These are phyloP conservation scores for Geotrichum candidum DNA, from an alignment of 1,139 yeast genomes.

Conservation along the genomic window DNA sequence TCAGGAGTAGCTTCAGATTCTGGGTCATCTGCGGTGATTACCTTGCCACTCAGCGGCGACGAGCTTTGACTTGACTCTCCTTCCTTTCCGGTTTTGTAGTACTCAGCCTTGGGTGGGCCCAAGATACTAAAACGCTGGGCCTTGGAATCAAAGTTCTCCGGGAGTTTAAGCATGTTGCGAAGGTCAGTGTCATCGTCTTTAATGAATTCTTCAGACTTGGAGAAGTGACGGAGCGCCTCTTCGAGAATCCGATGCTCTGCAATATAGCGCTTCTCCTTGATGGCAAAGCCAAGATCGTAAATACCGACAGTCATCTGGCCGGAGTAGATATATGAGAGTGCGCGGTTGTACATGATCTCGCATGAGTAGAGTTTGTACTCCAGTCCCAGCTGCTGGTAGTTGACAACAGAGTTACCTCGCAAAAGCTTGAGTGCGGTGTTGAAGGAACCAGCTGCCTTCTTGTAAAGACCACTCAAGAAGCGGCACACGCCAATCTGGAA, in stretches of 20 bases:
- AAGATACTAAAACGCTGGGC: slow-evolving; percentile 10
- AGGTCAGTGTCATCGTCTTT: background rate
- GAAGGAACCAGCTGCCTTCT: slow-evolving; percentile 21
- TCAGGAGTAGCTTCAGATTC: background rate
- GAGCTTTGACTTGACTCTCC: background rate
- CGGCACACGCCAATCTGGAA: slow-evolving; percentile 24
- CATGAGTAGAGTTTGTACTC: slow-evolving; percentile 23
- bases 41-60: background rate
- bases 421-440: slow-evolving; percentile 22
- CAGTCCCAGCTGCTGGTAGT: slow-evolving; percentile 25
- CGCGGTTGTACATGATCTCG: slow-evolving; percentile 24
- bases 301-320: slow-evolving; percentile 20
- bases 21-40: background rate
- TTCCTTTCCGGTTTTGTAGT: background rate
- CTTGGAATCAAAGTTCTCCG: slow-evolving; percentile 9
- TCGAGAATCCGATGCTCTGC: slow-evolving; percentile 22
- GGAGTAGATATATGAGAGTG: slow-evolving; percentile 21
- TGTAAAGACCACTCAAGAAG: slow-evolving; percentile 21
- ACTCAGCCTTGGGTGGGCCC: slow-evolving; percentile 10
- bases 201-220: slow-evolving; percentile 4
- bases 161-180: slow-evolving; percentile 7
- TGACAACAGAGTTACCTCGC: slow-evolving; percentile 24
- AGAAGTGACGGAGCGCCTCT: slow-evolving; percentile 19
- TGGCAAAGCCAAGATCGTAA: slow-evolving; percentile 20
- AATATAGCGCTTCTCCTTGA: slow-evolving; percentile 19